A percentile compares a stretch with the other conserved stretches of the same genome.
phyloP scores from a whole-genome alignment of 192 early-diverging fungal species.

The Coemansia sp. region DNA sequence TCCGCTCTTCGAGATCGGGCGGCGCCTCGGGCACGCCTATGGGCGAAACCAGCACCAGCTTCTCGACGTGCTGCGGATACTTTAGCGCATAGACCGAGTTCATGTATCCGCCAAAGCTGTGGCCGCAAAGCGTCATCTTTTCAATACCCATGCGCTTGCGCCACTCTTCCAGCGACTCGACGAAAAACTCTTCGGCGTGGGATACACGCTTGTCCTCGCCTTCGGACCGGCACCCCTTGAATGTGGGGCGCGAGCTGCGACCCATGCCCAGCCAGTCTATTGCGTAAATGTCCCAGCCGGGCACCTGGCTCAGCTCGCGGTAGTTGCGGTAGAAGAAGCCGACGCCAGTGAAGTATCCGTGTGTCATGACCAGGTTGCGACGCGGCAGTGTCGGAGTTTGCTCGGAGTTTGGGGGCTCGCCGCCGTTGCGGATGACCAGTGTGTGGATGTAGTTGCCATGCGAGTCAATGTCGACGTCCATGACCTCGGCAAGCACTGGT shows the following conservation, averaged over 20 bases:
- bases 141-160: slow-evolving; percentile 72
- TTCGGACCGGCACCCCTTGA: slow-evolving; percentile 45
- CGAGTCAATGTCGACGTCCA: slow-evolving; percentile 42
- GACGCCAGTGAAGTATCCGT: slow-evolving; percentile 52
- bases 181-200: slow-evolving; percentile 77
- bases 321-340: slow-evolving; percentile 55
- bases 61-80: slow-evolving; percentile 81
- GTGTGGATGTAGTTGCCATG: slow-evolving; percentile 50
- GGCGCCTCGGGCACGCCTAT: slow-evolving; percentile 64
- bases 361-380: slow-evolving; percentile 49
- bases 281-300: slow-evolving; percentile 41
- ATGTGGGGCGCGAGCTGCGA: slow-evolving; percentile 73
- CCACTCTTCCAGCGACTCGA: slow-evolving; percentile 89
- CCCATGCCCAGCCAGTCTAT: slow-evolving; percentile 98
- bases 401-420: not conserved
- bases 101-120: slow-evolving; percentile 88
- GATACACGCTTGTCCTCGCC: slow-evolving; percentile 54
- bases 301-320: slow-evolving; percentile 35
- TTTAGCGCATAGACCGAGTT: slow-evolving; percentile 79
- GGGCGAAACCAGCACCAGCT: slow-evolving; percentile 86
- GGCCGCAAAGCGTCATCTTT: slow-evolving; percentile 81
- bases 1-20: slow-evolving; percentile 47
- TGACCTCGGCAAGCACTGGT: slow-evolving; percentile 14
- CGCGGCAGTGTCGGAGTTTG: not conserved
- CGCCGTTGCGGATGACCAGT: slow-evolving; percentile 26